Conservation (phyloP, 176 grass and related monocot species). For the Tillandsia fasciculata region DNA sequence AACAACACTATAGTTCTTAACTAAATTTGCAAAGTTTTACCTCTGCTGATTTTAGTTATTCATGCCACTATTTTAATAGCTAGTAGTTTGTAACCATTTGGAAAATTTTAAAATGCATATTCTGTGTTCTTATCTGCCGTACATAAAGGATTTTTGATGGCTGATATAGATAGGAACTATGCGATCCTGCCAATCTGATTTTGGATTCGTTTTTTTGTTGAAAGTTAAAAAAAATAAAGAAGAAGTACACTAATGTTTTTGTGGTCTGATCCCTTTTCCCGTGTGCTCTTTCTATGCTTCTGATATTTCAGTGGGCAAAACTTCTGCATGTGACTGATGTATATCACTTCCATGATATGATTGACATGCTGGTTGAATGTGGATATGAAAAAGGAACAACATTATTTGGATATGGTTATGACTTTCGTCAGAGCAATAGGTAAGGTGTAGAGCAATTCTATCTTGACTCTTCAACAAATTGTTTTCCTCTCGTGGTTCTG, state of each 20-base stretch:
- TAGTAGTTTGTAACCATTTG: no score
- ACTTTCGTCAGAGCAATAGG: constrained; percentile 92
- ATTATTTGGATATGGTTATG: constrained; percentile 92
- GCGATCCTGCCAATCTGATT: no score
- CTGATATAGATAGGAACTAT: no score
- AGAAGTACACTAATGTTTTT: not conserved
- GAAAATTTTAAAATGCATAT: not conserved
- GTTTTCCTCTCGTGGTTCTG: not conserved
- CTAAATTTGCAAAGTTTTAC: no score
- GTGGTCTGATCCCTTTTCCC: constrained; percentile 6
- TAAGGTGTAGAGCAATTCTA: constrained; percentile 20
- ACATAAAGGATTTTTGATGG: no score
- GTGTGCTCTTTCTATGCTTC: not conserved
- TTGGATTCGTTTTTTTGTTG: no score
- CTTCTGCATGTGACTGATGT: constrained; percentile 49
- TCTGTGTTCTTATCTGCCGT: not conserved
- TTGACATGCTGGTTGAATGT: constrained; percentile 78
- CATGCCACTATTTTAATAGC: no score
- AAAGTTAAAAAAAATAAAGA: no score
- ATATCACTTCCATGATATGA: constrained; percentile 97
- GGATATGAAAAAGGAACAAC: constrained; percentile 82
- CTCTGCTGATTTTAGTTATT: no score
- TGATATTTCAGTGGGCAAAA: constrained; percentile 50
- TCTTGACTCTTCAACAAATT: not conserved
- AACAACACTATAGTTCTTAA: no score